phyloP scores from a whole-genome alignment of 1,284 basidiomycete genomes.

The Tylopilus sp. region DNA sequence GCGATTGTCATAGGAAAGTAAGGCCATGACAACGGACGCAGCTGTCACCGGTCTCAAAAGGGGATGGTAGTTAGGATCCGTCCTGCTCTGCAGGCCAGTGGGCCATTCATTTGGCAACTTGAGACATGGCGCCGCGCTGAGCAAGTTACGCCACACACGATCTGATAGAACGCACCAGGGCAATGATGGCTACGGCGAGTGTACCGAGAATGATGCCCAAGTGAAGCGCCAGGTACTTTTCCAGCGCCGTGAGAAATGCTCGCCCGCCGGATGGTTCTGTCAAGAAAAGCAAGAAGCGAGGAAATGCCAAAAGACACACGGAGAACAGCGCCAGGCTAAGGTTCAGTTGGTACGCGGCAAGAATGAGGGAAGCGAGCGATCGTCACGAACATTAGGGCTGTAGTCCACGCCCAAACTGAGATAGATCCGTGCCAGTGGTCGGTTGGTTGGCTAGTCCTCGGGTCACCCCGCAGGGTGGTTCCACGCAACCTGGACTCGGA shows the following conservation, averaged over 20 bases:
- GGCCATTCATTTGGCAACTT: conserved; percentile 45
- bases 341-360: conserved; percentile 3
- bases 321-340: conserved; percentile 43
- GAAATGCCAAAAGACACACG: conserved; percentile 49
- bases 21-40: conserved; percentile 51
- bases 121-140: neutral
- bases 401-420: conserved; percentile 47
- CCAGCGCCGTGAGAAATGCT: conserved; percentile 54
- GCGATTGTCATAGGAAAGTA: conserved; percentile 62
- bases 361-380: neutral
- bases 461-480: neutral
- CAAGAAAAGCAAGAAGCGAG: conserved; percentile 59
- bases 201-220: conserved; percentile 57
- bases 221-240: conserved; percentile 61
- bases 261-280: conserved; percentile 45
- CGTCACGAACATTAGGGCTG: conserved; percentile 40
- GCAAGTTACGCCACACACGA: conserved; percentile 4
- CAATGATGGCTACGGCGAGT: conserved; percentile 51
- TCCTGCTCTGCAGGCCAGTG: conserved; percentile 25
- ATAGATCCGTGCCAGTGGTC: conserved; percentile 18
- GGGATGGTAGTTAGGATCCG: conserved; percentile 46
- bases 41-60: conserved; percentile 56
- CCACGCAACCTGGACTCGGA: conserved; percentile 5
- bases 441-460: conserved; percentile 1
- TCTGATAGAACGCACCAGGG: conserved; percentile 44